Conservation (phyloP, 163 green algal genomes). For the Volvox carteri region DNA sequence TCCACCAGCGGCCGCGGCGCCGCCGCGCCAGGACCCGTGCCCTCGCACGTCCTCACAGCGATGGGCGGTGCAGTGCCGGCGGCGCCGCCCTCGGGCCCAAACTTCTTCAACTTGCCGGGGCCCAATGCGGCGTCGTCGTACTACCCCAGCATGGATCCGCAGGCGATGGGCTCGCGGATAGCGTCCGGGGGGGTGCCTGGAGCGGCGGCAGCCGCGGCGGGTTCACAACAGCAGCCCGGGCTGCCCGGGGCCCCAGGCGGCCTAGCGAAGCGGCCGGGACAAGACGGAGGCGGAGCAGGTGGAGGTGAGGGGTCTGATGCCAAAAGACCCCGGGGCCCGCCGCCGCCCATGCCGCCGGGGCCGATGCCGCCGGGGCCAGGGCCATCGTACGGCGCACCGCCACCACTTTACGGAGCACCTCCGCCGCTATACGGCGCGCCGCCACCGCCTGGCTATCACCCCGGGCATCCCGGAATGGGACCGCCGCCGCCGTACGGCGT, state of each 20-base stretch:
- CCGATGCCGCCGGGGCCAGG: neutral
- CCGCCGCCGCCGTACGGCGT: neutral
- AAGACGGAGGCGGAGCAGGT: constrained; percentile 5
- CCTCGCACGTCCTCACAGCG: constrained; percentile 55
- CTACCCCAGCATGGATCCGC: constrained; percentile 52
- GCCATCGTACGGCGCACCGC: constrained; percentile 25
- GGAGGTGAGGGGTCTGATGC: constrained; percentile 18
- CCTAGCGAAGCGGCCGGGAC: constrained; percentile 31
- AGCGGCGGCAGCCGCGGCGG: neutral
- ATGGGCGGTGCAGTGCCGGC: constrained; percentile 30
- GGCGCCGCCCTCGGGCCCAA: constrained; percentile 28
- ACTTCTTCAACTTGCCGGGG: constrained; percentile 29
- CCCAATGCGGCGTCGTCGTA: neutral
- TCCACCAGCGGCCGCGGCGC: constrained; percentile 37
- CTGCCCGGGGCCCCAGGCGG: neutral
- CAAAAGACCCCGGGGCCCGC: neutral
- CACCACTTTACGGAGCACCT: constrained; percentile 31
- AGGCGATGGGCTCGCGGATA: constrained; percentile 52
- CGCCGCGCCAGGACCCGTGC: neutral
- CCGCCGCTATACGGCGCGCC: constrained; percentile 19
- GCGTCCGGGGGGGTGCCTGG: neutral
- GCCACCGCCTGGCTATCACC: constrained; percentile 6
- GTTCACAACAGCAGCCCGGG: too few species aligned
- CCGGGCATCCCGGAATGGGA: neutral
- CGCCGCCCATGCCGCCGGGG: neutral